phyloP scores from a whole-genome alignment of 2,329 filamentous ascomycete species.

The Fonsecaea pedrosoi region DNA sequence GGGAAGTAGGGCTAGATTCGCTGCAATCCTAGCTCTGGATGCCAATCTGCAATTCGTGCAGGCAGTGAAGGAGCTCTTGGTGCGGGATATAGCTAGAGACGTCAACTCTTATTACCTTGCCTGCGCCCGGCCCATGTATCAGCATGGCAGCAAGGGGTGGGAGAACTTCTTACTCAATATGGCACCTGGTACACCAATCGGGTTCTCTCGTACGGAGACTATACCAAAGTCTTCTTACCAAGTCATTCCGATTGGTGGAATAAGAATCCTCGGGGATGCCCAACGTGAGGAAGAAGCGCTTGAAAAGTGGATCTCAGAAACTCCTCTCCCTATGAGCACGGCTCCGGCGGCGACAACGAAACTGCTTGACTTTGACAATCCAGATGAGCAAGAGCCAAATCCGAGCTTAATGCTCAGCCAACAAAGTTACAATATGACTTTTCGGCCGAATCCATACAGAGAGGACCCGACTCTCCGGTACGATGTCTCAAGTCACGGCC shows the following conservation, averaged over 20 bases:
- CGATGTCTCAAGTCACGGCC: slow-evolving; percentile 22
- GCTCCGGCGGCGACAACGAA: slow-evolving; percentile 20
- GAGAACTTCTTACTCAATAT: slow-evolving; percentile 35
- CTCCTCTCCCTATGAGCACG: slow-evolving; percentile 8
- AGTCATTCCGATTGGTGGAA: slow-evolving; percentile 29
- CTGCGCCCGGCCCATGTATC: slow-evolving; percentile 19
- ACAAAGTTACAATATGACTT: slow-evolving; percentile 6
- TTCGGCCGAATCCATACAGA: slow-evolving; percentile 29
- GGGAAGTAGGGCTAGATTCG: slow-evolving; percentile 22
- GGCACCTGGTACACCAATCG: slow-evolving; percentile 25
- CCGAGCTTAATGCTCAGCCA: neutral
- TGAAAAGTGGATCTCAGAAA: slow-evolving; percentile 17
- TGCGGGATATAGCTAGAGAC: slow-evolving; percentile 13
- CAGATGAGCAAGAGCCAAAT: slow-evolving; percentile 8
- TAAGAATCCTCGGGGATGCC: slow-evolving; percentile 32
- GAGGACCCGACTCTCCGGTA: slow-evolving; percentile 18
- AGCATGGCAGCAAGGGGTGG: slow-evolving; percentile 33
- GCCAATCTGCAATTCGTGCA: slow-evolving; percentile 32
- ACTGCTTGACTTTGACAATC: slow-evolving; percentile 19
- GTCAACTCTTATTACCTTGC: slow-evolving; percentile 6
- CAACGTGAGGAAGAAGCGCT: slow-evolving; percentile 24
- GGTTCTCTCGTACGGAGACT: slow-evolving; percentile 2
- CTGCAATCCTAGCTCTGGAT: slow-evolving; percentile 30
- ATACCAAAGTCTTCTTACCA: slow-evolving; percentile 28
- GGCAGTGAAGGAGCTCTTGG: slow-evolving; percentile 25